These are phyloP conservation scores for Suillus cothurnatus DNA, from an alignment of 768 basidiomycete species.

Conservation along the genomic window DNA sequence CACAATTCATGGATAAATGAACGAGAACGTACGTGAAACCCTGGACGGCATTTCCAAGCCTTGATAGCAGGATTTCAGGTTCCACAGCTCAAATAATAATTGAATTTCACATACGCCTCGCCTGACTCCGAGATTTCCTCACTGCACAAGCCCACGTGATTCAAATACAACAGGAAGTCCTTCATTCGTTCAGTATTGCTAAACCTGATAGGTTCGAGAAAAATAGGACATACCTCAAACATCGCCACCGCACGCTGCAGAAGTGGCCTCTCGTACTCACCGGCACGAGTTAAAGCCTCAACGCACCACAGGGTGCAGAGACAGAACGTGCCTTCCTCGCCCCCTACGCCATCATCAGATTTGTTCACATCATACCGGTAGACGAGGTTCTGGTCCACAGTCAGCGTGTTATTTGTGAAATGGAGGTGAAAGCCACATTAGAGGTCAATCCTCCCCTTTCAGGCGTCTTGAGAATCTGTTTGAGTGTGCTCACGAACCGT, in stretches of 20 bases:
- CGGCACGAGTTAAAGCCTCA: conserved; percentile 88
- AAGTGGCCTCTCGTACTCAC: conserved; percentile 70
- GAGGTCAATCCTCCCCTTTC: conserved; percentile 91
- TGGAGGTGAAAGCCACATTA: conserved; percentile 49
- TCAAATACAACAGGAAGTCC: conserved; percentile 82
- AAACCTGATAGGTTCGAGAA: neutral
- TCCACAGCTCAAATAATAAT: neutral
- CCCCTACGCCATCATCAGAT: conserved; percentile 92
- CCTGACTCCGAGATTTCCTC: conserved; percentile 87
- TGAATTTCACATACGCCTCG: conserved; percentile 60
- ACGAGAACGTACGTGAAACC: conserved; percentile 77
- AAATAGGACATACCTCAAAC: conserved; percentile 72
- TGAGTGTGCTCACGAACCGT: conserved; percentile 83
- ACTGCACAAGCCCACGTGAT: conserved; percentile 85
- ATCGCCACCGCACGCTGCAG: conserved; percentile 74
- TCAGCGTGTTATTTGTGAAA: conserved; percentile 5
- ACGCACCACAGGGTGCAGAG: conserved; percentile 87
- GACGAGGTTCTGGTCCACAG: conserved; percentile 64
- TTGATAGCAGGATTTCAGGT: conserved; percentile 28
- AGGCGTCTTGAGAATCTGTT: conserved; percentile 80
- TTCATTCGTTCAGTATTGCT: conserved; percentile 24
- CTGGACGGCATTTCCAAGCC: conserved; percentile 86
- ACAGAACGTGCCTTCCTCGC: conserved; percentile 94
- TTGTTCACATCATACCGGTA: conserved; percentile 88
- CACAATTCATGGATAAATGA: neutral